Percentiles rank a stretch among this genome's conserved stretches.
Conservation (phyloP, 2,329 filamentous ascomycete genomes). For the Ophiostoma sp. region DNA sequence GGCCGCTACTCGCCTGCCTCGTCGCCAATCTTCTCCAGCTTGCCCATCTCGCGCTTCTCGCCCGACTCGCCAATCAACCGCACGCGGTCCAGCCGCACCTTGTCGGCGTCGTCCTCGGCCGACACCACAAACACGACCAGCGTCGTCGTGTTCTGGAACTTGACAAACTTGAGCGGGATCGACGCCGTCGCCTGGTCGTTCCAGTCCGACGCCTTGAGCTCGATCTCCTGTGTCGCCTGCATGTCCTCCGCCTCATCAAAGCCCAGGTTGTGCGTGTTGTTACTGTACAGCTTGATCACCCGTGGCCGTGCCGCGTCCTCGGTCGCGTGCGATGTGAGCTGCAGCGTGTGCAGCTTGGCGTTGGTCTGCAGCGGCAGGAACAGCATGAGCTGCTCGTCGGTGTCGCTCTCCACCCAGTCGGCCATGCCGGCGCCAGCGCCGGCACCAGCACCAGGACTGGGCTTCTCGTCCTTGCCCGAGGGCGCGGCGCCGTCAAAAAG, state of each 20-base stretch:
- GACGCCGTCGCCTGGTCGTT: conserved; percentile 69
- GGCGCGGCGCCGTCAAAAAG: conserved; percentile 49
- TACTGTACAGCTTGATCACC: conserved; percentile 79
- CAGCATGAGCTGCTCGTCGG: conserved; percentile 92
- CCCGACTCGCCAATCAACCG: conserved; percentile 82
- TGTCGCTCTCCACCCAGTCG: conserved; percentile 95
- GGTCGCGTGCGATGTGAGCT: conserved; percentile 72
- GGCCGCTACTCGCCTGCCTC: background rate
- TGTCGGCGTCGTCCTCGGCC: conserved; percentile 76
- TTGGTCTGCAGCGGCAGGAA: conserved; percentile 84
- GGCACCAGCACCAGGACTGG: conserved; percentile 33
- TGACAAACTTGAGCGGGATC: conserved; percentile 78
- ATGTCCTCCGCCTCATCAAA: conserved; percentile 93
- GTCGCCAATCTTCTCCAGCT: conserved; percentile 89
- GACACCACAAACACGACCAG: conserved; percentile 84
- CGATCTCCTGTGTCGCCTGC: conserved; percentile 71
- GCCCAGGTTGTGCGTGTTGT: conserved; percentile 82
- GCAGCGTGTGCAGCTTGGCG: conserved; percentile 80
- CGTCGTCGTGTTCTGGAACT: conserved; percentile 90
- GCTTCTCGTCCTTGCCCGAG: conserved; percentile 51
- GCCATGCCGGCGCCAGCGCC: conserved; percentile 54
- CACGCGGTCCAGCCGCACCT: conserved; percentile 74
- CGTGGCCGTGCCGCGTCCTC: conserved; percentile 74
- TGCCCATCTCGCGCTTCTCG: conserved; percentile 87
- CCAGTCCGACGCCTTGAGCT: conserved; percentile 73